Percentiles rank a stretch among this genome's conserved stretches.
Conservation (phyloP, 352 stramenopile species). For the Globisporangium viniferum region DNA sequence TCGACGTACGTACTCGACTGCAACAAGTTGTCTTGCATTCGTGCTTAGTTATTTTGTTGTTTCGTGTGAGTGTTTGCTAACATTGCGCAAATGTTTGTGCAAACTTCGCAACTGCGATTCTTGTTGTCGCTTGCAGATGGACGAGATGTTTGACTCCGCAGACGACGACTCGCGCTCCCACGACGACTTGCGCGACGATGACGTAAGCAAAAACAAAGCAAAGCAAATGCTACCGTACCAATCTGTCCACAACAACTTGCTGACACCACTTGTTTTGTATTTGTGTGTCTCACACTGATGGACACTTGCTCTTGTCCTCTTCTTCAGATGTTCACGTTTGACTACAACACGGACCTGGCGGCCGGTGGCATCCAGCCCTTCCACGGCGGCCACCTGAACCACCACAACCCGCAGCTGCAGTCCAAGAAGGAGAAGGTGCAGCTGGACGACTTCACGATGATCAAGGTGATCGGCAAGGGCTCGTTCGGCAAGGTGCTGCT, state of each 20-base stretch:
- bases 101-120: slow-evolving; percentile 4
- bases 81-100: neutral
- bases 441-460: slow-evolving; percentile 94
- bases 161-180: slow-evolving; percentile 60
- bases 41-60: neutral
- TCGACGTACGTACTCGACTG: slow-evolving; percentile 43
- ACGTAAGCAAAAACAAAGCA: slow-evolving; percentile 4
- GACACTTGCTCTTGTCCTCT: slow-evolving; percentile 1
- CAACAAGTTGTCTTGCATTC: neutral
- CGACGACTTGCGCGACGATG: slow-evolving; percentile 36
- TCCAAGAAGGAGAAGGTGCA: slow-evolving; percentile 69
- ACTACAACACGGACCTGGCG: slow-evolving; percentile 64
- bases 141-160: slow-evolving; percentile 72
- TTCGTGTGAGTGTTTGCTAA: neutral
- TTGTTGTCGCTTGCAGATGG: slow-evolving; percentile 13
- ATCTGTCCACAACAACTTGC: neutral
- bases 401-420: slow-evolving; percentile 31
- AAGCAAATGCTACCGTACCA: neutral
- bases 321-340: slow-evolving; percentile 67
- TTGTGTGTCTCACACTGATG: neutral
- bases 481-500: slow-evolving; percentile 92
- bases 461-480: slow-evolving; percentile 96
- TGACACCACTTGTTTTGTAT: slow-evolving; percentile 6
- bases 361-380: slow-evolving; percentile 23
- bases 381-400: slow-evolving; percentile 21